These are phyloP conservation scores for Pleurotus cornucopiae DNA, from an alignment of 768 basidiomycete genomes.

Conservation along the genomic window DNA sequence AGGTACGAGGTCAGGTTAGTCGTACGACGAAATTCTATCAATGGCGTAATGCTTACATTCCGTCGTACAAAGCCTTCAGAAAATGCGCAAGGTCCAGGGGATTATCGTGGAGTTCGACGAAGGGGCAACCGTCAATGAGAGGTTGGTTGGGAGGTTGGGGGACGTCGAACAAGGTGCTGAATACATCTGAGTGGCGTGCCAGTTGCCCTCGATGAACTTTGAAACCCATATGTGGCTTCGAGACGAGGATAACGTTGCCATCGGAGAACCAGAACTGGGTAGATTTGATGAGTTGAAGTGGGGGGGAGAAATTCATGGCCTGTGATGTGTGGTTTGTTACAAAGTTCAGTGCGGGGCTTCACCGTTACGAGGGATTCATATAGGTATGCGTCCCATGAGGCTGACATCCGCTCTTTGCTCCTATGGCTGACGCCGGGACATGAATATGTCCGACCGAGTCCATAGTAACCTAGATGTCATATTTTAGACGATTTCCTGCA, in stretches of 20 bases:
- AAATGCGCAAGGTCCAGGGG: slow-evolving; percentile 67
- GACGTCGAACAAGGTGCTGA: slow-evolving; percentile 60
- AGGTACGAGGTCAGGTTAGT: background rate
- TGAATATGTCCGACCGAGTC: no score
- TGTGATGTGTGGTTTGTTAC: no score
- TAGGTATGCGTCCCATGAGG: no score
- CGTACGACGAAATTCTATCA: no score
- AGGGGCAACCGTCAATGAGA: slow-evolving; percentile 53
- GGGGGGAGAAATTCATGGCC: no score
- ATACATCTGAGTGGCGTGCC: slow-evolving; percentile 74
- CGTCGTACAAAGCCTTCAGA: slow-evolving; percentile 69
- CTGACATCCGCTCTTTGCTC: no score
- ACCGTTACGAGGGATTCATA: no score
- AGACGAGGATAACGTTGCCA: slow-evolving; percentile 64
- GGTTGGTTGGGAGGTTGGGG: slow-evolving; percentile 52
- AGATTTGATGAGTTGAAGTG: background rate
- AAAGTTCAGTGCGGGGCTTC: no score
- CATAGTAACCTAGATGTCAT: no score
- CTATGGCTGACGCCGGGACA: no score
- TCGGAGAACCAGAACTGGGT: slow-evolving; percentile 74
- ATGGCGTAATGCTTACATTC: slow-evolving; percentile 48
- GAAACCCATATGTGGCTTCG: slow-evolving; percentile 49
- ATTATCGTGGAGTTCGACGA: slow-evolving; percentile 59
- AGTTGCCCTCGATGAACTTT: slow-evolving; percentile 75
- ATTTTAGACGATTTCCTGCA: no score